Percentiles rank a stretch among this genome's conserved stretches.
Conservation (phyloP, 106 monocot species). For the Dioscorea dumetorum region DNA sequence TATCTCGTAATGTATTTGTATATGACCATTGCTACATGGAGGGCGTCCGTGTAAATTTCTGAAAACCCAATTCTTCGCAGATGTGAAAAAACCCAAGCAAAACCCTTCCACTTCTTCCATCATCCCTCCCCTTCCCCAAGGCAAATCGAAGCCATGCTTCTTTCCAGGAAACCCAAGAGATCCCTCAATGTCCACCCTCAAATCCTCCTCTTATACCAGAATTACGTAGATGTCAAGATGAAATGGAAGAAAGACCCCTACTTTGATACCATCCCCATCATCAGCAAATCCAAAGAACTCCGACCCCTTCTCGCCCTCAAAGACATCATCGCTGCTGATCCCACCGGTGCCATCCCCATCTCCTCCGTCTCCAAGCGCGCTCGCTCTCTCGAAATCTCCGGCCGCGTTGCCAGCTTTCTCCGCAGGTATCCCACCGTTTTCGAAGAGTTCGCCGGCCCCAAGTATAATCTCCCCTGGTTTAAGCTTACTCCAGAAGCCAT, state of each 20-base stretch:
- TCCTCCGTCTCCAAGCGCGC: constrained; percentile 53
- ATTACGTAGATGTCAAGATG: constrained; percentile 51
- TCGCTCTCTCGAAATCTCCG: constrained; percentile 33
- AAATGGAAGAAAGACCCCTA: constrained; percentile 72
- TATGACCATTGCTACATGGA: too few species aligned
- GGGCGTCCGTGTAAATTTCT: too few species aligned
- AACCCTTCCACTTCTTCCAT: too few species aligned
- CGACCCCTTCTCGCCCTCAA: constrained; percentile 37
- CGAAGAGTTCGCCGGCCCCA: constrained; percentile 57
- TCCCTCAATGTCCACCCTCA: not conserved
- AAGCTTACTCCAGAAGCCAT: constrained; percentile 46
- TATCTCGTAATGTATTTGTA: too few species aligned
- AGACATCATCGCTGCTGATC: constrained; percentile 31
- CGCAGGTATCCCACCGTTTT: constrained; percentile 61
- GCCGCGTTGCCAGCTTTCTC: constrained; percentile 31
- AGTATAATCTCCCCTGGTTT: constrained; percentile 74
- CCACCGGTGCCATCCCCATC: constrained; percentile 25
- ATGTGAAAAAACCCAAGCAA: too few species aligned
- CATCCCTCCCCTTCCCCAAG: too few species aligned
- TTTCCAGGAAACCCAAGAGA: not conserved
- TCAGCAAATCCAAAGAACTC: constrained; percentile 48
- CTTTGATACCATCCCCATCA: constrained; percentile 37
- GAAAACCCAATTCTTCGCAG: too few species aligned
- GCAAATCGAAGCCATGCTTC: not conserved
- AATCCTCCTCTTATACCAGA: constrained; percentile 2